Evolutionary conservation across 495 filamentous ascomycete species (phyloP).

Genomic region (Penicillium simplicissimum): DNA sequence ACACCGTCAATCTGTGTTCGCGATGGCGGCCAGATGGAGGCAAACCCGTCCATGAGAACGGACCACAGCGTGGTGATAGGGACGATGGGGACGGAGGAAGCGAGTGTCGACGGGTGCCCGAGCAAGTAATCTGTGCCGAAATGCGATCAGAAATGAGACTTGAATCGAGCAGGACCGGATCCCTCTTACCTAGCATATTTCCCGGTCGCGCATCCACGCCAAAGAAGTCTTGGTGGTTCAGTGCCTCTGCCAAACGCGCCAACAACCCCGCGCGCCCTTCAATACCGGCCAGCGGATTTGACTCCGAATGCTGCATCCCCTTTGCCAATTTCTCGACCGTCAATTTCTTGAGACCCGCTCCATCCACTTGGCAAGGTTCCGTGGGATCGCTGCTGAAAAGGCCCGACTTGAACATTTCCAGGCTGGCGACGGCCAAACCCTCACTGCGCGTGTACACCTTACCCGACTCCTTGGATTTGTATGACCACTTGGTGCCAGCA

Average conservation of each 20-base stretch:
- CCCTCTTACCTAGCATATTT: conserved; percentile 82
- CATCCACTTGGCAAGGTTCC: conserved; percentile 89
- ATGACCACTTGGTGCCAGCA: conserved; percentile 69
- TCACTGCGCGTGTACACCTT: conserved; percentile 83
- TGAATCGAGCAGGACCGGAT: too few species aligned
- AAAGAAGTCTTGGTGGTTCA: conserved; percentile 83
- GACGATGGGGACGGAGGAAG: conserved; percentile 82
- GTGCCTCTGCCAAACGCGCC: conserved; percentile 70
- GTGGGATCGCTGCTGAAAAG: conserved; percentile 79
- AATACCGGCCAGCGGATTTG: conserved; percentile 83
- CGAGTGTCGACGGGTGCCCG: conserved; percentile 84
- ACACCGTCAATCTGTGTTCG: conserved; percentile 87
- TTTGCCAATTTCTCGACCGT: conserved; percentile 72
- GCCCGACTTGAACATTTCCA: conserved; percentile 98
- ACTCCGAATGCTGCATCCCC: conserved; percentile 79
- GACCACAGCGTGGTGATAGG: conserved; percentile 90
- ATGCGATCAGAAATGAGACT: conserved; percentile 13
- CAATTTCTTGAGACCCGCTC: conserved; percentile 71
- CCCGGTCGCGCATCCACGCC: conserved; percentile 83
- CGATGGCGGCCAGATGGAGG: conserved; percentile 85
- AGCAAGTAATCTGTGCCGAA: conserved; percentile 75
- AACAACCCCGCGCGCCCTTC: conserved; percentile 84
- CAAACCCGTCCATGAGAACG: conserved; percentile 83
- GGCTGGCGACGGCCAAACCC: conserved; percentile 86
- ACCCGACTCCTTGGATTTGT: conserved; percentile 88